A percentile compares a stretch with the other conserved stretches of the same genome.
Conservation (phyloP, 192 early-diverging fungal genomes). For the Backusella parvicylindrica region DNA sequence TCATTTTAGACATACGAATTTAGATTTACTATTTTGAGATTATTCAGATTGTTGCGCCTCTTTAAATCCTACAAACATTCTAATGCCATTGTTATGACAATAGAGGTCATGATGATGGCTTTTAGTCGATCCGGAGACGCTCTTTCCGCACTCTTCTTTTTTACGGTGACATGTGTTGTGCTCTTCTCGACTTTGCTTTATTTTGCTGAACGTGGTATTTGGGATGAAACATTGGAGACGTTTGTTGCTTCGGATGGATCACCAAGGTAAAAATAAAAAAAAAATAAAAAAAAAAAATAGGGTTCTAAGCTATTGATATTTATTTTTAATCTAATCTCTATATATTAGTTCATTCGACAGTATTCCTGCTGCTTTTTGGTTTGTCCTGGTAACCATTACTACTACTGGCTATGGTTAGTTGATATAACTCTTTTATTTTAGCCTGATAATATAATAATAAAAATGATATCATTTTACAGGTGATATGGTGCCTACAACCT, state of each 20-base stretch:
- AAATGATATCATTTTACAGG: slow-evolving; percentile 31
- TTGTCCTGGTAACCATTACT: slow-evolving; percentile 73
- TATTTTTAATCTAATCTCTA: neutral
- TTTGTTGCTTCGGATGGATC: slow-evolving; percentile 68
- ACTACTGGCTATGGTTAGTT: slow-evolving; percentile 70
- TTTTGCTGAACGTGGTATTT: slow-evolving; percentile 79
- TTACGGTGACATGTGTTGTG: slow-evolving; percentile 66
- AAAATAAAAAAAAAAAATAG: neutral
- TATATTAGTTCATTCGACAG: slow-evolving; percentile 60
- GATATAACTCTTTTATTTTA: neutral
- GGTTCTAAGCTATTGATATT: too few relatives aligned
- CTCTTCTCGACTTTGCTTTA: slow-evolving; percentile 75
- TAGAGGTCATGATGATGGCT: slow-evolving; percentile 81
- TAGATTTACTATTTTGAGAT: slow-evolving; percentile 76
- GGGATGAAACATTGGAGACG: slow-evolving; percentile 60
- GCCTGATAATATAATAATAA: neutral
- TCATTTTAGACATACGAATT: slow-evolving; percentile 61
- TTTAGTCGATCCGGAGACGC: slow-evolving; percentile 74
- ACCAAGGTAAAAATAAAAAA: slow-evolving; percentile 40
- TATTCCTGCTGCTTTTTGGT: slow-evolving; percentile 79
- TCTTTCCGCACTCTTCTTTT: slow-evolving; percentile 68
- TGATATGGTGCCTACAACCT: slow-evolving; percentile 79
- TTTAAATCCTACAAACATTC: slow-evolving; percentile 84
- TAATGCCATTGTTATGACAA: slow-evolving; percentile 75
- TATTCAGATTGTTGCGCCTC: slow-evolving; percentile 72